Base-by-base conservation (phyloP, 2,329 filamentous ascomycete species). In the Neofusicoccum sp. region DNA sequence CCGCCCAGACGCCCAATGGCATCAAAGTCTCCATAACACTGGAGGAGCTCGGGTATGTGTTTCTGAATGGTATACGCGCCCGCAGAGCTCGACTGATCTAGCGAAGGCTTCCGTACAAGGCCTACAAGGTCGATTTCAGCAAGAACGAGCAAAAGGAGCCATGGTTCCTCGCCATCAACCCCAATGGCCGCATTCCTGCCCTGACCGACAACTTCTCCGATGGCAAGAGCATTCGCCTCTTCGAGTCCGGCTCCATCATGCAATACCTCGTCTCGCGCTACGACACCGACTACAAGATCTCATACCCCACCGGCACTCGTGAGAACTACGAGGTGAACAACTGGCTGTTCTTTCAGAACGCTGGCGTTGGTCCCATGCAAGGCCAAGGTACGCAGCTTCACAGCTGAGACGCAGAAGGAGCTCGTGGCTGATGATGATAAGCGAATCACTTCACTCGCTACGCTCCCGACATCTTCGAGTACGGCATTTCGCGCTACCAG, bases 151-250 rank as follows among this genome's bases (percentile, higher is more conserved):
- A 96, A 69, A 96, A 95, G 68, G 84, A 93, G 74, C 85, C 85
- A 14, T 96, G 90, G 91, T 97, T 93, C 77, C 83, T 96, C 30
- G 86, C 87, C 57, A 96, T 96, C 78, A 96, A 96, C 76, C 92
- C 92, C 65, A 96, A 96, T 73, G 92, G 92, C 65, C 89, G 92
- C 66, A 96, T 96, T 68, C 93, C 92, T 3, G 92, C 92, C 61
- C 69, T 96, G 54, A 95, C 90, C 6, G 92, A 96, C 76, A 89
- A 82, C 6, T 88, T 90, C 72, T 80, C 80, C 4, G 87, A 95
- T 72, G 90, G 90, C 66, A 79, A 89, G 72, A 79, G 80, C 34
- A 91, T 96, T 71, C 82, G 84, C 61, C 73, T 96, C 16, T 96
- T 96, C 70, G 92, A 96, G 76, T 90, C 86, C 64, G 91, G 90